phyloP scores from a whole-genome alignment of 106 monocot genomes.

The Dendrobium catenatum region DNA sequence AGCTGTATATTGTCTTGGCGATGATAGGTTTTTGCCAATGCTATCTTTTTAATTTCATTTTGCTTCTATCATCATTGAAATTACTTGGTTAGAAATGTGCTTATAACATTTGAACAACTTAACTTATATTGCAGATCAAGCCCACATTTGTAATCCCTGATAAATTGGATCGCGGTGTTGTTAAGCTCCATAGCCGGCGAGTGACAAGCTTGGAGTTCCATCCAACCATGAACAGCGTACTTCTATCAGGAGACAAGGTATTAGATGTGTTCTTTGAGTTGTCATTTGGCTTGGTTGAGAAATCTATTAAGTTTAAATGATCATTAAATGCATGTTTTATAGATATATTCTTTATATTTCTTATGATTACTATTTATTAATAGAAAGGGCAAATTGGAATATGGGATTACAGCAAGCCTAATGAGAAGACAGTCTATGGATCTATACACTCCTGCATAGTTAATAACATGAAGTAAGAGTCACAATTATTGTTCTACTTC shows the following conservation, averaged over 20 bases:
- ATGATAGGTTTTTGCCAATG: background rate
- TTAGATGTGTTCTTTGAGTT: background rate
- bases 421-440: conserved; percentile 74
- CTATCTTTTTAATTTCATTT: background rate
- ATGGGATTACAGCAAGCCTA: conserved; percentile 76
- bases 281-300: background rate
- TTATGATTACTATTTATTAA: conserved; percentile 2
- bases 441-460: conserved; percentile 83
- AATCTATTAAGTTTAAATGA: background rate
- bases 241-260: conserved; percentile 96
- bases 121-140: conserved; percentile 46
- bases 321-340: background rate
- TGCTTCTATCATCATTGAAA: background rate
- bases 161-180: conserved; percentile 65
- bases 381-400: conserved; percentile 93
- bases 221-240: conserved; percentile 52
- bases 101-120: background rate
- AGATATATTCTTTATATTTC: background rate
- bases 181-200: conserved; percentile 77
- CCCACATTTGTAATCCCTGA: conserved; percentile 66
- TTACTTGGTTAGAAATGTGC: background rate
- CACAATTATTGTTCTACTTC: background rate
- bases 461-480: conserved; percentile 84
- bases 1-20: background rate
- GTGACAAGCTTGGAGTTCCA: conserved; percentile 90